phyloP scores from a whole-genome alignment of 352 stramenopile species.

The Phytophthora nicotianae region DNA sequence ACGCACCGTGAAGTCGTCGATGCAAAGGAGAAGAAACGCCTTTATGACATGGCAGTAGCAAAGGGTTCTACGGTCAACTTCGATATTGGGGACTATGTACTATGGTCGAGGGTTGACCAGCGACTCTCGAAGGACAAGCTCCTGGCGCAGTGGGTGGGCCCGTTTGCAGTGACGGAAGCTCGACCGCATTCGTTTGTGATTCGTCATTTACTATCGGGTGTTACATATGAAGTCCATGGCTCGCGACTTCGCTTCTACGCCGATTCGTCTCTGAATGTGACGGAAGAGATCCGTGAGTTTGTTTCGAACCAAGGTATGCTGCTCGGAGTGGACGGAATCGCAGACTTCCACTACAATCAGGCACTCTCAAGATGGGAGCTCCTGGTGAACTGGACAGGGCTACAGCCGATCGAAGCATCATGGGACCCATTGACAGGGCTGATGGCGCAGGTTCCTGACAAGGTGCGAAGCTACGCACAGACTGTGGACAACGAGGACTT shows the following conservation, averaged over 20 bases:
- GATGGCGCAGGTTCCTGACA: neutral
- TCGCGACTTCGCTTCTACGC: neutral
- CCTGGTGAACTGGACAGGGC: neutral
- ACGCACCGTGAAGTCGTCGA: neutral
- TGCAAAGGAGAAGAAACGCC: neutral
- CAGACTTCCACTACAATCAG: neutral
- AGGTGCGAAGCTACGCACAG: neutral
- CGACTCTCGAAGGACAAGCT: neutral
- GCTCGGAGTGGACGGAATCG: neutral
- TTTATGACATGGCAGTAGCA: neutral
- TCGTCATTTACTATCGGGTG: neutral
- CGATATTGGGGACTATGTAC: neutral
- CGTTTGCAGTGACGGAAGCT: neutral
- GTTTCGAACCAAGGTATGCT: constrained; percentile 7
- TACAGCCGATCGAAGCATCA: constrained; percentile 1
- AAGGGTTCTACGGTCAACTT: neutral
- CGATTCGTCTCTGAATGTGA: neutral
- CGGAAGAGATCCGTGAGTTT: constrained; percentile 1
- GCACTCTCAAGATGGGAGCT: neutral
- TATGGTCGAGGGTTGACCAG: neutral
- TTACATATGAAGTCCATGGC: neutral
- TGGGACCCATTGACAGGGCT: neutral
- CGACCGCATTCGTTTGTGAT: constrained; percentile 1
- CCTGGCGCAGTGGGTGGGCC: neutral
- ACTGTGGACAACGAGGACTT: neutral